Percentiles rank a stretch among this genome's conserved stretches.
phyloP scores from a whole-genome alignment of 345 rosid genomes.

The Aethionema arabicum region DNA sequence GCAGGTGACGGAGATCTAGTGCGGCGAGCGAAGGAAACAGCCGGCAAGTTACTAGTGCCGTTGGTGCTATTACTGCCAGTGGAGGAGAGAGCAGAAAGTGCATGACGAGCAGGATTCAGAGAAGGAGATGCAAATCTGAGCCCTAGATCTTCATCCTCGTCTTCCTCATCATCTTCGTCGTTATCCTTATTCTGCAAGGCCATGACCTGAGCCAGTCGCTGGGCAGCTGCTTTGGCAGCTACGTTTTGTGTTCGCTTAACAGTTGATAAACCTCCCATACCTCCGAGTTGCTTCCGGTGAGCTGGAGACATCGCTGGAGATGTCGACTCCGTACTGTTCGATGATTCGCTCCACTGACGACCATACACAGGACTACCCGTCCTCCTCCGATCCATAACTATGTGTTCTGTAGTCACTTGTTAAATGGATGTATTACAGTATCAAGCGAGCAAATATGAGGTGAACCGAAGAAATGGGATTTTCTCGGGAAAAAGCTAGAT shows the following conservation, averaged over 20 bases:
- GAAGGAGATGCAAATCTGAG: constrained; percentile 53
- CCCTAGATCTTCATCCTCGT: constrained; percentile 69
- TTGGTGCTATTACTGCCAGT: constrained; percentile 41
- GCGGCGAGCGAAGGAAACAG: constrained; percentile 50
- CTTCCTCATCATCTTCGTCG: constrained; percentile 59
- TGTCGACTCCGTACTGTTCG: constrained; percentile 81
- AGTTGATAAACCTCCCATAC: constrained; percentile 57
- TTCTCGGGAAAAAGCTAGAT: constrained; percentile 28
- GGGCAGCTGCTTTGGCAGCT: constrained; percentile 98
- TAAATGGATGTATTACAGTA: background rate
- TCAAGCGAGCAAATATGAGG: constrained; percentile 4
- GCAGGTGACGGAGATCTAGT: constrained; percentile 95
- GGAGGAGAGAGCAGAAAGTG: constrained; percentile 35
- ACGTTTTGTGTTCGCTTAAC: constrained; percentile 91
- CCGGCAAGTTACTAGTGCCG: constrained; percentile 39
- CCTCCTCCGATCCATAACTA: constrained; percentile 83
- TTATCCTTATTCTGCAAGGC: constrained; percentile 87
- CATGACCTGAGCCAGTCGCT: constrained; percentile 91
- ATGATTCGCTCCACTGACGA: constrained; percentile 89
- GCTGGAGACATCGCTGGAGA: constrained; percentile 92
- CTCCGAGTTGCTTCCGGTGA: constrained; percentile 60
- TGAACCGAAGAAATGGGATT: constrained; percentile 9
- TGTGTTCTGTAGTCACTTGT: constrained; percentile 8
- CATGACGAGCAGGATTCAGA: constrained; percentile 30
- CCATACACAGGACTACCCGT: constrained; percentile 74